These are phyloP conservation scores for Lichtheimia ramosa DNA, from an alignment of 371 early-diverging fungal species.

Conservation along the genomic window DNA sequence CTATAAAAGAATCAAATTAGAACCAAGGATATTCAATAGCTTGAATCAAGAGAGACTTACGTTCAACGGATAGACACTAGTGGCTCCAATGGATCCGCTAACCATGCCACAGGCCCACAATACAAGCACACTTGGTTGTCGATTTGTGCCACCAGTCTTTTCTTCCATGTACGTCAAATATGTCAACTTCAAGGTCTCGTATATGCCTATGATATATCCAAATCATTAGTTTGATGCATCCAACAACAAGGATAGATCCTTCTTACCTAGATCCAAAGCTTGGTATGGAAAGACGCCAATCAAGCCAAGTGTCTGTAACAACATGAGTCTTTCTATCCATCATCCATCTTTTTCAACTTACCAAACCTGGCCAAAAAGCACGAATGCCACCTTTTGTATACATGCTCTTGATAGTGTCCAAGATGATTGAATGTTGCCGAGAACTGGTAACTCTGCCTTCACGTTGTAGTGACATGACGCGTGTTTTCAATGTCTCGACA, in stretches of 20 bases:
- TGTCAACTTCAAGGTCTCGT: conserved; percentile 69
- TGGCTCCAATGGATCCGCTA: conserved; percentile 68
- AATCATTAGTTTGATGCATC: background rate
- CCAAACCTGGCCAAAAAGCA: conserved; percentile 76
- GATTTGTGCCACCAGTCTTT: conserved; percentile 22
- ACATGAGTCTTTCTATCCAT: background rate
- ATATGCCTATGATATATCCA: conserved; percentile 36
- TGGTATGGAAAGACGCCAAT: conserved; percentile 82
- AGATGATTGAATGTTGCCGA: conserved; percentile 11
- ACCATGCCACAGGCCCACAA: conserved; percentile 67
- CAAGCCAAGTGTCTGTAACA: conserved; percentile 46
- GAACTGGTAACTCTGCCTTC: background rate
- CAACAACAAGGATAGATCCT: background rate
- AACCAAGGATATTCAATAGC: background rate
- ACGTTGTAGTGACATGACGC: conserved; percentile 60
- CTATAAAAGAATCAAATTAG: conserved; percentile 40
- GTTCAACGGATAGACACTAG: conserved; percentile 71
- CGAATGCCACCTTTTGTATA: conserved; percentile 60
- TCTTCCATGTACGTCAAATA: conserved; percentile 54
- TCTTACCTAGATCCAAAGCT: conserved; percentile 65
- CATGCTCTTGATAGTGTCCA: conserved; percentile 55
- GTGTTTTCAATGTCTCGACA: conserved; percentile 73
- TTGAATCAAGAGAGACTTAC: conserved; percentile 18
- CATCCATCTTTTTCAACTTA: conserved; percentile 11
- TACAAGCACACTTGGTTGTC: conserved; percentile 50